Conservation (phyloP, 768 basidiomycete genomes). For the Cyathus striatus region DNA sequence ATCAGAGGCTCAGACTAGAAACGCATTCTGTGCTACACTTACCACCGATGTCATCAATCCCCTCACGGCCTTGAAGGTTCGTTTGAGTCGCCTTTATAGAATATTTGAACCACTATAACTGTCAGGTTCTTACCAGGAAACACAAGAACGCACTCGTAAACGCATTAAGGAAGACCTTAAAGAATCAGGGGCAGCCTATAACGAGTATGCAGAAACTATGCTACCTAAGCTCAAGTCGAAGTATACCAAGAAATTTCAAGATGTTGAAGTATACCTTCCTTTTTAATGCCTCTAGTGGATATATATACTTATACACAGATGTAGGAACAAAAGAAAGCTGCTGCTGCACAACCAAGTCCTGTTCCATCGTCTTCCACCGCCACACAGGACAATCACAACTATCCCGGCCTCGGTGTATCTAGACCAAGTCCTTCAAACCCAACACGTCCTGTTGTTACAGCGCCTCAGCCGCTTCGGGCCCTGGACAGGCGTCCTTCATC, state of each 20-base stretch:
- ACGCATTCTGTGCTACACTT: conserved; percentile 72
- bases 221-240: conserved; percentile 76
- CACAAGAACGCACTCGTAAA: conserved; percentile 87
- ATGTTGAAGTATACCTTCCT: conserved; percentile 63
- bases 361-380: conserved; percentile 17
- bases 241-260: conserved; percentile 82
- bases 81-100: conserved; percentile 2
- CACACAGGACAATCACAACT: conserved; percentile 23
- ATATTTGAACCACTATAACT: conserved; percentile 3
- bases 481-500: conserved; percentile 75
- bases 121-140: conserved; percentile 48
- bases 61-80: conserved; percentile 62
- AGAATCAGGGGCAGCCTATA: conserved; percentile 68
- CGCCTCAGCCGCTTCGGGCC: conserved; percentile 72
- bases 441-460: conserved; percentile 51
- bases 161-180: conserved; percentile 90
- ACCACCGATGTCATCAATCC: conserved; percentile 69
- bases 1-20: conserved; percentile 76
- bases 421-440: conserved; percentile 42
- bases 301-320: no score
- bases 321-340: conserved; percentile 63
- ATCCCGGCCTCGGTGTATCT: conserved; percentile 20
- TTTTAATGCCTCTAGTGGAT: neutral
- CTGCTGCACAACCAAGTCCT: conserved; percentile 26
- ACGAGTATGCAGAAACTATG: conserved; percentile 75